Evolutionary conservation across 139 green algal species (phyloP).

Genomic region (Gonium pectorale): DNA sequence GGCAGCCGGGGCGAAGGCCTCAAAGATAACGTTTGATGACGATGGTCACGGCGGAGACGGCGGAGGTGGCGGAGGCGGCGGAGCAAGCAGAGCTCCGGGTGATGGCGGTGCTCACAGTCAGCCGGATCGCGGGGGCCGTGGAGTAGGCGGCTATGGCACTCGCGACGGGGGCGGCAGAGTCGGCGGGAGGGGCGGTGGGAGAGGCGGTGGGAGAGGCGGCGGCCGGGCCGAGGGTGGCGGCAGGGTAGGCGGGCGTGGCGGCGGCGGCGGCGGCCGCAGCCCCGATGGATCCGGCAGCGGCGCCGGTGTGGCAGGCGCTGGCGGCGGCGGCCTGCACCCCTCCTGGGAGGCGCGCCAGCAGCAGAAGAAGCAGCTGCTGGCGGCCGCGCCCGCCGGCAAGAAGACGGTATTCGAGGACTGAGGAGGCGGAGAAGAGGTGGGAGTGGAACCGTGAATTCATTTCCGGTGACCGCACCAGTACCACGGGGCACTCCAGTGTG

Average conservation of each 20-base stretch:
- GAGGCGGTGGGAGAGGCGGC: background rate
- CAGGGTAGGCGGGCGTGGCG: no score
- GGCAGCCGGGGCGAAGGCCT: background rate
- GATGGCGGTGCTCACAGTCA: no score
- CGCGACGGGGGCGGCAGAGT: no score
- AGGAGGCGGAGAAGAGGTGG: background rate
- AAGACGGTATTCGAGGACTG: constrained; percentile 44
- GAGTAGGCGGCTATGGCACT: no score
- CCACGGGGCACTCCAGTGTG: no score
- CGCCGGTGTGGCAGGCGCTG: background rate
- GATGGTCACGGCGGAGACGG: background rate
- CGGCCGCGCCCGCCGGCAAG: constrained; percentile 14
- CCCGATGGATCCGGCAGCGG: no score
- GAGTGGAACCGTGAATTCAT: no score
- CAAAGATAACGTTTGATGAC: no score
- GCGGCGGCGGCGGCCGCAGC: no score
- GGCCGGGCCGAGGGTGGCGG: no score
- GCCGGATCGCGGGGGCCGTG: no score
- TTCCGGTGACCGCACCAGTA: no score
- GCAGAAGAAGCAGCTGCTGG: constrained; percentile 29
- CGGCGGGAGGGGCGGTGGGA: background rate
- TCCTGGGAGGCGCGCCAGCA: constrained; percentile 33
- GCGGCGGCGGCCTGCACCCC: constrained; percentile 7
- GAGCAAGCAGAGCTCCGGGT: background rate
- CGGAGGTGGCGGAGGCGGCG: background rate